A percentile compares a stretch with the other conserved stretches of the same genome.
Evolutionary conservation across 352 stramenopile genomes (phyloP).

Genomic region (Phytophthora melonis): DNA sequence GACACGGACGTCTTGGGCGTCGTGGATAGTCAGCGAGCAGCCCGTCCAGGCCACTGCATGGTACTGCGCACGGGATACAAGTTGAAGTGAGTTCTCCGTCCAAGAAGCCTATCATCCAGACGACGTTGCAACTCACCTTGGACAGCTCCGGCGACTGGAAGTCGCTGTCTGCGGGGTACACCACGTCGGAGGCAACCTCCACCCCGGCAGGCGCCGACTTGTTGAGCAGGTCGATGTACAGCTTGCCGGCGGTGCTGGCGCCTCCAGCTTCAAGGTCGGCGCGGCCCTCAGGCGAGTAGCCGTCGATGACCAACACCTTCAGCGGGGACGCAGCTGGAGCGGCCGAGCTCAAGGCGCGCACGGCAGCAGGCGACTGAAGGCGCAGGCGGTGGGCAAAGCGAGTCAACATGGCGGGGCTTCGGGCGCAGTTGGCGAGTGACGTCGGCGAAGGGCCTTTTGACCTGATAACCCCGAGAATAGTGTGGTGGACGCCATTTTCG

Average conservation of each 20-base stretch:
- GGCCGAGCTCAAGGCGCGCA: conserved; percentile 33
- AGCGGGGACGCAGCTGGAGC: conserved; percentile 48
- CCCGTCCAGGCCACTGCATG: conserved; percentile 83
- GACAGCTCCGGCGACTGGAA: conserved; percentile 68
- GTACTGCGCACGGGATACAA: conserved; percentile 47
- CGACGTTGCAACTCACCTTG: conserved; percentile 43
- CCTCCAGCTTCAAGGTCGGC: conserved; percentile 72
- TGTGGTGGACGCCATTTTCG: conserved; percentile 28
- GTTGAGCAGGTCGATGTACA: conserved; percentile 71
- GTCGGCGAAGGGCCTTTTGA: background rate
- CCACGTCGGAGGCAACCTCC: conserved; percentile 55
- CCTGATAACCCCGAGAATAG: conserved; percentile 17
- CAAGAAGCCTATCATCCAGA: background rate
- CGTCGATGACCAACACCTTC: conserved; percentile 80
- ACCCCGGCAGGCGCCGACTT: conserved; percentile 68
- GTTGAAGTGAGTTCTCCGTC: conserved; percentile 10
- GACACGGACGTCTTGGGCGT: conserved; percentile 64
- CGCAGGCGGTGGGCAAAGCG: conserved; percentile 24
- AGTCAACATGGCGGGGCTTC: conserved; percentile 29
- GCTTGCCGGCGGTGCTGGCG: conserved; percentile 72
- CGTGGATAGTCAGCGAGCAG: conserved; percentile 79
- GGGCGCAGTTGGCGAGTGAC: conserved; percentile 31
- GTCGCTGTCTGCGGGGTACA: conserved; percentile 73
- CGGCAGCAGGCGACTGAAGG: conserved; percentile 11
- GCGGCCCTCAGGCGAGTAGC: conserved; percentile 77